A percentile compares a stretch with the other conserved stretches of the same genome.
Evolutionary conservation across 495 filamentous ascomycete genomes (phyloP).

Genomic region (Usnea hakonensis): DNA sequence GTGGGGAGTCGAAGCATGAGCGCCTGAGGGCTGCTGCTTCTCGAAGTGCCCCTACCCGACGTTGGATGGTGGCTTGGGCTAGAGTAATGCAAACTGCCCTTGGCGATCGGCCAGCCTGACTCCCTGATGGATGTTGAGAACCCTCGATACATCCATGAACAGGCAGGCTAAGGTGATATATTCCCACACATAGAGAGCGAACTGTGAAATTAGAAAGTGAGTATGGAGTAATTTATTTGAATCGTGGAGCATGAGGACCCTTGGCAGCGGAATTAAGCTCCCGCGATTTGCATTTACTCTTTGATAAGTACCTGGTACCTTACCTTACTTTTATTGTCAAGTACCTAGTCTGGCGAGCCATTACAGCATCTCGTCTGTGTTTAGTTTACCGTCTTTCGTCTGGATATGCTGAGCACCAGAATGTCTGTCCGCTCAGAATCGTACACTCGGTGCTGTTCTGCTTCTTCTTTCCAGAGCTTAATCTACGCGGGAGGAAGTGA

Average conservation of each 20-base stretch:
- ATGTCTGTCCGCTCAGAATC: not conserved
- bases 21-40: conserved; percentile 9
- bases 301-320: too few relatives aligned
- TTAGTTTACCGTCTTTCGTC: not conserved
- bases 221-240: not conserved
- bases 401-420: not conserved
- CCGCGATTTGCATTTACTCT: too few relatives aligned
- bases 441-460: not conserved
- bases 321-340: not conserved
- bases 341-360: not conserved
- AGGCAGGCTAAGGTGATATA: not conserved
- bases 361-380: not conserved
- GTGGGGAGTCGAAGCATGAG: conserved; percentile 8
- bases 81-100: conserved; percentile 5
- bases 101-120: conserved; percentile 6
- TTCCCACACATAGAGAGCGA: not conserved
- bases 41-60: conserved; percentile 14
- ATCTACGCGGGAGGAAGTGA: not conserved
- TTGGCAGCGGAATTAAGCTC: not conserved
- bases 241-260: not conserved
- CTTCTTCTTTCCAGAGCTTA: not conserved
- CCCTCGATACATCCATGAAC: not conserved
- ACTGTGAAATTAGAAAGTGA: not conserved
- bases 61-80: conserved; percentile 11
- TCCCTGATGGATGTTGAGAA: not conserved